Evolutionary conservation across 257 asterid species (phyloP), one percentile per base, ranked within the genome.

Genomic region (Pogostemon cablin): DNA sequence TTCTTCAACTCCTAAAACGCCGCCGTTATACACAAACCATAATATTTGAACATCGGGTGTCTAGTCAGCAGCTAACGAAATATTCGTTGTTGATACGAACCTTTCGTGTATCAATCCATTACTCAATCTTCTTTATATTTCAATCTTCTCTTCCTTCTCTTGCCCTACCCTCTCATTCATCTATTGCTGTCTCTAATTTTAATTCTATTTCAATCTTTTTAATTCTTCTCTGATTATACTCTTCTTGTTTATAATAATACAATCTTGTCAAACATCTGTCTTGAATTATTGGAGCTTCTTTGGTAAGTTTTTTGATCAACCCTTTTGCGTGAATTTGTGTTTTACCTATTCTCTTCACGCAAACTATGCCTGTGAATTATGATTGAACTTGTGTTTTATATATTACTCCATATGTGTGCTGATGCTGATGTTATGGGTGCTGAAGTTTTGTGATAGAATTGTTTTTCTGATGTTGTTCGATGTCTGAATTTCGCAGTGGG

Each of bases 401-500:
- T 57, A 58, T 9, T 61, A 17, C 49, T 35, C 4, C 32, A 7
- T 44, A 8, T 47, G 63, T 74, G 49, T 25, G 47, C 70, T 38
- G 42, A 3, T 59, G 52, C 68, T 56, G 60, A 42, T 37, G 15
- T 9, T 11, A 59, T 44, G 68, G 56, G 11, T 49, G 10, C 37
- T 65, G 48, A 25, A 40, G 5, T 56, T 56, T 67, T 56, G 17
- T 64, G 66, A 49, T 72, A 61, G 11, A 64, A 70, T 25, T 25
- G 43, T 15, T 15, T 2, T 40, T 56, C 72, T 39, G 39, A 35
- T 55, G 57, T 73, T 44, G 72, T 69, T 71, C 38, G 72, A 11
- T 85, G 86, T 75, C 41, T 86, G 71, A 84, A 75, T 76, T 82
- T 76, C 77, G 84, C 91, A 85, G 92, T 12, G 75, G 70, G 75